Conservation (phyloP, 306 rosid genomes). For the Cucumis hystrix region DNA sequence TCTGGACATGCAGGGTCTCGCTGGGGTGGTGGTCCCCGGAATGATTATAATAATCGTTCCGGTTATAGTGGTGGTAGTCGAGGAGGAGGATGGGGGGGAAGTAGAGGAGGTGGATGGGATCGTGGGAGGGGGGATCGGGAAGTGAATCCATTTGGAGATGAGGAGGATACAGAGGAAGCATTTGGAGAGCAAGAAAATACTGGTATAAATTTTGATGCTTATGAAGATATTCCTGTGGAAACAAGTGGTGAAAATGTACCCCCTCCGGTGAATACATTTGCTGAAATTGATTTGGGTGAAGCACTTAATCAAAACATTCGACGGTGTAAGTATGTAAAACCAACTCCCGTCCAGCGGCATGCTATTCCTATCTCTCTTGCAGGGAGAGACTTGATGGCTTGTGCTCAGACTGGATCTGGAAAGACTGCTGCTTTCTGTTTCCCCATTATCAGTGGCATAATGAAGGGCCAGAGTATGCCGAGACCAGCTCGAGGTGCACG, state of each 20-base stretch:
- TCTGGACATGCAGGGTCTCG: slow-evolving; percentile 29
- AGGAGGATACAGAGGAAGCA: slow-evolving; percentile 31
- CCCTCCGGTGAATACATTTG: slow-evolving; percentile 66
- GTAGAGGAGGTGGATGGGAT: slow-evolving; percentile 52
- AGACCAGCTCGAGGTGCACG: slow-evolving; percentile 68
- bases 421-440: slow-evolving; percentile 91
- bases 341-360: slow-evolving; percentile 84
- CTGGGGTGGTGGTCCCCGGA: slow-evolving; percentile 30
- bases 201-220: slow-evolving; percentile 73
- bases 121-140: slow-evolving; percentile 53
- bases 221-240: slow-evolving; percentile 82
- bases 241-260: slow-evolving; percentile 74
- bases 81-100: slow-evolving; percentile 43
- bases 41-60: slow-evolving; percentile 27
- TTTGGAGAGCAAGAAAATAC: slow-evolving; percentile 42
- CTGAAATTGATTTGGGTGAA: slow-evolving; percentile 76
- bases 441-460: slow-evolving; percentile 78
- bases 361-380: slow-evolving; percentile 74
- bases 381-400: slow-evolving; percentile 82
- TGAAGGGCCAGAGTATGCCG: slow-evolving; percentile 50
- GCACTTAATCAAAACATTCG: slow-evolving; percentile 61
- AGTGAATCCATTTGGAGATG: slow-evolving; percentile 56
- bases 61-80: slow-evolving; percentile 38
- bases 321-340: slow-evolving; percentile 75
- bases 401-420: slow-evolving; percentile 92